Evolutionary conservation across 192 early-diverging fungal genomes (phyloP), one percentile per base, ranked within the genome.

Genomic region (Dimargaris cristalligena): DNA sequence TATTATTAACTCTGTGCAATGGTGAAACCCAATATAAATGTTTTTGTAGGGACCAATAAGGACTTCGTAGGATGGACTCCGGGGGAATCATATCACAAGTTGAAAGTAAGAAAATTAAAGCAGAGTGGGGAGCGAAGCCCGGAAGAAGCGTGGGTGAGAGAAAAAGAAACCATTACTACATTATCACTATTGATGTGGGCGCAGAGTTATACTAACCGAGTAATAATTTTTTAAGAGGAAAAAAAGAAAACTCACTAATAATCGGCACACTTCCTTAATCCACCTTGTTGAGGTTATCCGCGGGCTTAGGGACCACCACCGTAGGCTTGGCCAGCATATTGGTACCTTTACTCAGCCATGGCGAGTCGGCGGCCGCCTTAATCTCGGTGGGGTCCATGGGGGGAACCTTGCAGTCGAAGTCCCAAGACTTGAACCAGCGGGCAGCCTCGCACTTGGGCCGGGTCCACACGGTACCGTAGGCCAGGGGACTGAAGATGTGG

Each of bases 341-440:
- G 46, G 6, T 47, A 2, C 25, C 46, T 18, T 47, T 47, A 25
- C 3, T 25, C 6, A 25, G 46, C 6, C 3, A 18, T 25, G 1
- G 46, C 3, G 46, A 1, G 20, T 47, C n/a, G 46, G 46, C 2
- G 6, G 6, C 46, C 25, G 46, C 25, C 1, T 18, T 22, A 25
- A 18, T 18, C 25, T 47, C 46, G n/a, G 20, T 6, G 46, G 46
- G n/a, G 46, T 56, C 54, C 54, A 33, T 20, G 3, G 54, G 54
- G 8, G 54, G 54, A 23, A 29, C 0, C 1, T 75, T 74, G 71
- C 90, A 91, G 65, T 84, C 80, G 60, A 78, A 91, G 68, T 89
- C 87, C 92, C 92, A 98, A 0, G 78, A 74, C 4, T 63, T 73
- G 46, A 85, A 63, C 84, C 85, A 81, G 72, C 91, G 95, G 59